phyloP scores from a whole-genome alignment of 1,139 yeast species.

The Lodderomyces metapsilosis region DNA sequence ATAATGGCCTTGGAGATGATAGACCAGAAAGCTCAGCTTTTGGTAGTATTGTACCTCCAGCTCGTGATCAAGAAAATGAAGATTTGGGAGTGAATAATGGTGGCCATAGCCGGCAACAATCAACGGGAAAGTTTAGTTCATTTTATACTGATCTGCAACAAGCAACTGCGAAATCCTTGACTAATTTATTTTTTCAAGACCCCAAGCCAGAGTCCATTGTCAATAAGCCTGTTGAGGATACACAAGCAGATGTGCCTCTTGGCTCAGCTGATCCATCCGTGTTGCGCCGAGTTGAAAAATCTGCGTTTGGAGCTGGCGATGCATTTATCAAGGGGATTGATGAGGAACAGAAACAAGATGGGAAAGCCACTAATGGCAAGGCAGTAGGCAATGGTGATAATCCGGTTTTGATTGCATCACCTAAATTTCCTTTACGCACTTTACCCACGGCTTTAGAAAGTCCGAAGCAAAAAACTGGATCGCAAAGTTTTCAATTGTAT shows the following conservation, averaged over 20 bases:
- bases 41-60: not conserved
- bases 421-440: not conserved
- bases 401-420: not conserved
- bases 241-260: not conserved
- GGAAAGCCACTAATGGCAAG: too few relatives aligned
- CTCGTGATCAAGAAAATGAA: not conserved
- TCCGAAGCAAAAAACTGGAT: not conserved
- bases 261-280: not conserved
- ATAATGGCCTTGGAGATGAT: not conserved
- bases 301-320: slow-evolving; percentile 7
- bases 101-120: not conserved
- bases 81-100: not conserved
- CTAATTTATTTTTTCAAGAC: not conserved
- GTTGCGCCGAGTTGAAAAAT: not conserved
- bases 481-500: not conserved
- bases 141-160: not conserved
- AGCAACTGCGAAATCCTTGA: not conserved
- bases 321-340: not conserved
- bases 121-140: not conserved
- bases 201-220: not conserved
- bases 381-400: not conserved
- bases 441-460: not conserved
- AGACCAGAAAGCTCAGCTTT: too few relatives aligned
- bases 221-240: not conserved
- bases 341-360: not conserved